Conservation (phyloP, 768 basidiomycete species). For the Hirschioporus abietinus region DNA sequence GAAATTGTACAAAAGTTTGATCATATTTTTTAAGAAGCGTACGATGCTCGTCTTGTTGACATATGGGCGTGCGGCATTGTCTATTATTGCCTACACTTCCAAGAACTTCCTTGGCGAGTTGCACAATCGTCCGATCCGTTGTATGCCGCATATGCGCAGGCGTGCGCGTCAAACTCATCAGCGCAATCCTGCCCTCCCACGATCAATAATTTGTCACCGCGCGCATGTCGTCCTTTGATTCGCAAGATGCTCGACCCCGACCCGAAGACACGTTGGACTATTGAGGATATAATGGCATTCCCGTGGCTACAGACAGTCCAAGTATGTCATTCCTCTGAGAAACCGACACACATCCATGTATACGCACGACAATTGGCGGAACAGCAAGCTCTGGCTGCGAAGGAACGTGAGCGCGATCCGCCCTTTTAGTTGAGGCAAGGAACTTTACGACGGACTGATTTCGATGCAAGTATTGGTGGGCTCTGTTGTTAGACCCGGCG, state of each 20-base stretch:
- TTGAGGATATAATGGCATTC: constrained; percentile 78
- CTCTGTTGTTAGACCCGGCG: neutral
- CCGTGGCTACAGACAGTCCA: constrained; percentile 79
- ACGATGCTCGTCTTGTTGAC: constrained; percentile 95
- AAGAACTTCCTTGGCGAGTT: constrained; percentile 96
- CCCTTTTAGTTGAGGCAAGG: neutral
- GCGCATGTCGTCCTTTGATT: constrained; percentile 76
- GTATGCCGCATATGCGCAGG: constrained; percentile 66
- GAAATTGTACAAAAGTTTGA: neutral
- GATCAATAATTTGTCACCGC: constrained; percentile 83
- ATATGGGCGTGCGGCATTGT: constrained; percentile 97
- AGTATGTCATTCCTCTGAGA: constrained; percentile 64
- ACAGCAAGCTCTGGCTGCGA: constrained; percentile 8
- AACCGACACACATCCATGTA: constrained; percentile 69
- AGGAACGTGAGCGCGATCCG: constrained; percentile 1
- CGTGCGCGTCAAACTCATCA: constrained; percentile 41
- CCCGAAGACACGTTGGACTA: constrained; percentile 64
- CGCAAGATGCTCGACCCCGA: constrained; percentile 96
- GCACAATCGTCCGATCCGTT: constrained; percentile 80
- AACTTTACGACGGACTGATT: neutral
- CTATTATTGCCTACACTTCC: constrained; percentile 98
- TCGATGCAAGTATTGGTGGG: neutral
- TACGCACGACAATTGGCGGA: constrained; percentile 17
- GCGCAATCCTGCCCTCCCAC: constrained; percentile 53
- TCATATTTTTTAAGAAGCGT: constrained; percentile 49